Base-by-base conservation (phyloP, 257 asterid genomes). In the Craterostigma plantagineum region DNA sequence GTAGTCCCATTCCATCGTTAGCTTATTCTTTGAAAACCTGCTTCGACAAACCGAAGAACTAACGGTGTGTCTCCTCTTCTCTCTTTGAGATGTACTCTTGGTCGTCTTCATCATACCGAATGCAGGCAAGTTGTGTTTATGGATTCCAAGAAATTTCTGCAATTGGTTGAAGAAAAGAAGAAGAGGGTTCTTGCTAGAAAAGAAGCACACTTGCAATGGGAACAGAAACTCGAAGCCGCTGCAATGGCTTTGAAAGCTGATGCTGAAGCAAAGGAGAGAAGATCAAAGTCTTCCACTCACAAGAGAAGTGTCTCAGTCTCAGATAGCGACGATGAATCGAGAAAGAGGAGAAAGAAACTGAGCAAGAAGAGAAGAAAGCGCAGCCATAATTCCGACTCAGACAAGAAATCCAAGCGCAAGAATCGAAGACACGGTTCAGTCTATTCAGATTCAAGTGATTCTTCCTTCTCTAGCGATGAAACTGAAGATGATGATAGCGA, bases 21-120 rank as follows among this genome's bases (percentile, higher is more conserved):
- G 30, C 30, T 23, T 23, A 23, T 23, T 23, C 30, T 23, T 6
- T 23, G 2, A 23, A 2, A 23, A 23, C 30, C 30, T 6, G 30
- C 30, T 23, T 23, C n/a, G 6, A 2, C 2, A 23, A 23, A 23
- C 30, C 30, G 87, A 76, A 64, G 73, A 90, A 61, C 94, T 90
- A 77, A 90, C 99, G 79, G 54, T 77, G 72, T n/a, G n/a, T 83
- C 77, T 66, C 95, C 56, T 23, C 30, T 83, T 83, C 83, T 83
- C 95, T 80, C 68, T 79, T 90, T 79, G 99, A 90, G 99, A 90
- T 83, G 95, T 60, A 70, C 81, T 67, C 77, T 68, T 57, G 86
- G 91, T 23, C 30, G 30, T 71, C 91, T 61, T 83, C 99, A 70
- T 83, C 99, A 79, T 75, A 77, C 95, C 94, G 75, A 75, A 90